phyloP scores from a whole-genome alignment of 164 flowering plant species.

The Vitis riparia region DNA sequence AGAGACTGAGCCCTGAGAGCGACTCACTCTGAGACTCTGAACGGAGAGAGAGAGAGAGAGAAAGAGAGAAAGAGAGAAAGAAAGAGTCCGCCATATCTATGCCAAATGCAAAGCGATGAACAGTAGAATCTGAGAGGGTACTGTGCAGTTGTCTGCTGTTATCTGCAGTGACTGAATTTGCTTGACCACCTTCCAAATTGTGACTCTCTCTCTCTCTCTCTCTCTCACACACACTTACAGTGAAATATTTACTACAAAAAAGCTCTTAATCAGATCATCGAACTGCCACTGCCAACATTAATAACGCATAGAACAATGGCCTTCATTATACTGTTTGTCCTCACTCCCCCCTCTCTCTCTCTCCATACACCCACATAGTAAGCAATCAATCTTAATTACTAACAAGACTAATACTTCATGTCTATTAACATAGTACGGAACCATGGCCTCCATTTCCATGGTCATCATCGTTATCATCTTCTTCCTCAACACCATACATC shows the following conservation, averaged over 20 bases:
- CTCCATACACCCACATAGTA: not conserved
- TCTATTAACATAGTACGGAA: constrained; percentile 2
- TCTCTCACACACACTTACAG: not conserved
- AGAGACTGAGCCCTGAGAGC: constrained; percentile 3
- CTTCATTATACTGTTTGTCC: constrained; percentile 14
- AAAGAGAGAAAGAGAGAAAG: not conserved
- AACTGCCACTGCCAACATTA: constrained; percentile 18
- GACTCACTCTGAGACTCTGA: constrained; percentile 5
- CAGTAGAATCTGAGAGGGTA: constrained; percentile 21
- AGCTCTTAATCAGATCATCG: constrained; percentile 6
- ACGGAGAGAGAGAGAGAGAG: constrained; percentile 11
- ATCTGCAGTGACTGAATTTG: constrained; percentile 18
- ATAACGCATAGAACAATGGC: constrained; percentile 17
- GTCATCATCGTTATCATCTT: constrained; percentile 9
- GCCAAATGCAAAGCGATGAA: constrained; percentile 15
- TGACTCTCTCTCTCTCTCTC: not conserved
- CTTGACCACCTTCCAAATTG: constrained; percentile 12
- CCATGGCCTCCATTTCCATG: constrained; percentile 15
- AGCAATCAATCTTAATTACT: not conserved
- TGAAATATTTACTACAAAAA: not conserved
- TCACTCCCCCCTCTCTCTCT: constrained; percentile 12
- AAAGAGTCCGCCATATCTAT: not conserved
- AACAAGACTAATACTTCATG: not conserved
- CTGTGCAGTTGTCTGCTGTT: constrained; percentile 19
- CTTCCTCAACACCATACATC: constrained; percentile 28